phyloP scores from a whole-genome alignment of 331 rosid genomes.

The Stylosanthes scabra region DNA sequence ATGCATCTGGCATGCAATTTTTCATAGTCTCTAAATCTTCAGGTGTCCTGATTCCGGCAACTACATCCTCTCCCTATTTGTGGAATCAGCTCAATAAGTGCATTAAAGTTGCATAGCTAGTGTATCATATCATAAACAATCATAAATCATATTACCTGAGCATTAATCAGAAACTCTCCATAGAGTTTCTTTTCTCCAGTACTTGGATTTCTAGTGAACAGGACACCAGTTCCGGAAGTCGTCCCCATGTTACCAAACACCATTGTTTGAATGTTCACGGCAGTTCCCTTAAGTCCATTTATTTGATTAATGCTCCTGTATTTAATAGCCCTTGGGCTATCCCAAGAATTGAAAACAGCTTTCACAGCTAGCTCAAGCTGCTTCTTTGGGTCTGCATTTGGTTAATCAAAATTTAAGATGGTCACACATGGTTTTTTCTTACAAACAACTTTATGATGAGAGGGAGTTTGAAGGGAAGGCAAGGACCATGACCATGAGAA shows the following conservation, averaged over 20 bases:
- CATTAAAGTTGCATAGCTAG: slow-evolving; percentile 30
- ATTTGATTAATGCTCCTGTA: slow-evolving; percentile 91
- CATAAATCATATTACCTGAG: slow-evolving; percentile 68
- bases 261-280: slow-evolving; percentile 96
- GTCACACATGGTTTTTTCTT: neutral
- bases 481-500: slow-evolving; percentile 26
- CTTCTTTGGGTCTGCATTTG: slow-evolving; percentile 80
- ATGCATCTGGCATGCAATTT: slow-evolving; percentile 88
- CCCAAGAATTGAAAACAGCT: slow-evolving; percentile 99
- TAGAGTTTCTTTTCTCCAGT: slow-evolving; percentile 97
- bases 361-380: slow-evolving; percentile 79
- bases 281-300: slow-evolving; percentile 87
- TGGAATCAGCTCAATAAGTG: neutral
- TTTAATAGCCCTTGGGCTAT: slow-evolving; percentile 92
- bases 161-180: slow-evolving; percentile 96
- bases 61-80: slow-evolving; percentile 96
- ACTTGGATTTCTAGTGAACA: slow-evolving; percentile 98
- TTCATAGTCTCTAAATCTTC: slow-evolving; percentile 85
- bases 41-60: slow-evolving; percentile 98
- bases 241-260: slow-evolving; percentile 97
- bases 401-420: slow-evolving; percentile 28
- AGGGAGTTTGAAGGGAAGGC: neutral
- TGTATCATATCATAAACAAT: neutral
- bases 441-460: neutral
- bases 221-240: slow-evolving; percentile 96